These are phyloP conservation scores for Mortierella polycephala DNA, from an alignment of 371 early-diverging fungal species.

Conservation along the genomic window DNA sequence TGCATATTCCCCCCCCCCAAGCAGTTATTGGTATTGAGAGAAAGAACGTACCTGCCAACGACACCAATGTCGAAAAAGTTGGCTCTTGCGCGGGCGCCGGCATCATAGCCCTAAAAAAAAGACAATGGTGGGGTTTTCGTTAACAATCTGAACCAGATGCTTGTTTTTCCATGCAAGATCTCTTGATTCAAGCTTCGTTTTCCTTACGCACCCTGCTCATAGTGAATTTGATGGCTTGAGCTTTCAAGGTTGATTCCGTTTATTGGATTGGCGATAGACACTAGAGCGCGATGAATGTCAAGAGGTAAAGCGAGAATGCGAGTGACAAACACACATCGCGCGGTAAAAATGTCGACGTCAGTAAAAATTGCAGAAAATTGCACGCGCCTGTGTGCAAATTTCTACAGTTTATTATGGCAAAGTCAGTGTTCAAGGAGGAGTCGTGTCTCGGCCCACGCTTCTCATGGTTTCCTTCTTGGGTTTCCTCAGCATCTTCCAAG, in stretches of 20 bases:
- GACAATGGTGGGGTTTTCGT: neutral
- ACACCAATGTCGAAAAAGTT: slow-evolving; percentile 48
- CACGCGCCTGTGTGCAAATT: too few relatives aligned
- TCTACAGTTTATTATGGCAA: too few relatives aligned
- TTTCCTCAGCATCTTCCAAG: too few relatives aligned
- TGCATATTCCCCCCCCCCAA: too few relatives aligned
- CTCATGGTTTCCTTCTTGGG: too few relatives aligned
- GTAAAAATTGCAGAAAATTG: too few relatives aligned
- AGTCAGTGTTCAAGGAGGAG: too few relatives aligned
- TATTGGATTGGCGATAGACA: neutral
- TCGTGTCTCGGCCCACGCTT: too few relatives aligned
- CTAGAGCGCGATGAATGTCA: neutral
- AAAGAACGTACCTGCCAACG: slow-evolving; percentile 37
- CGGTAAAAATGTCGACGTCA: too few relatives aligned
- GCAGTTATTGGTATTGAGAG: neutral
- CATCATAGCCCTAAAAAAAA: slow-evolving; percentile 19
- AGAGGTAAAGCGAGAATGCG: neutral
- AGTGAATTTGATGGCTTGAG: neutral
- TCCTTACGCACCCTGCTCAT: neutral
- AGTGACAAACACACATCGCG: neutral
- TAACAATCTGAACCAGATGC: neutral
- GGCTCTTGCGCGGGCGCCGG: slow-evolving; percentile 21
- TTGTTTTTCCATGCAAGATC: too few relatives aligned
- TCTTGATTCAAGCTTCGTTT: neutral
- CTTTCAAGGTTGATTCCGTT: neutral